Evolutionary conservation across 768 basidiomycete species (phyloP), one percentile per base, ranked within the genome.

Genomic region (Phylloporus rhodoxanthus): DNA sequence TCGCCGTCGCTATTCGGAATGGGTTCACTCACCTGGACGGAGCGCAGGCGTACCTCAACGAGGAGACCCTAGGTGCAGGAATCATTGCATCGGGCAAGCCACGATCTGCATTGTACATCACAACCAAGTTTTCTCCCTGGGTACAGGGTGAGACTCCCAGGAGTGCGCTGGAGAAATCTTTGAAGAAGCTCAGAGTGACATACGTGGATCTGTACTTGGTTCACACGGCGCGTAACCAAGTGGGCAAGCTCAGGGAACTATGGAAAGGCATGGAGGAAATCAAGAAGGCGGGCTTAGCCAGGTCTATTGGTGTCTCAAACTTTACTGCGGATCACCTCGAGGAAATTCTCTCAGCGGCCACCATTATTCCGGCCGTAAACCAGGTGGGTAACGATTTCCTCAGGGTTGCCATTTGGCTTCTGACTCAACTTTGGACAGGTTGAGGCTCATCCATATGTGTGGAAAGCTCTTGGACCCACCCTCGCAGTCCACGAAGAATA

Each of bases 191-290:
- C 5, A 66, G 73, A 11, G 64, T 81, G 45, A 70, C 78, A 47
- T 75, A 74, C 38, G 79, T 86, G 11, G 83, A 86, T 59, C 62
- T 85, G 48, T 86, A 79, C 65, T 67, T 87, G 50, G 71, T 89
- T 45, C 86, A 87, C 57, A 59, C 56, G 38, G 69, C 80, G 4
- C 57, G 50, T 5, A 50, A 63, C 3, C 67, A 72, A 39, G 65
- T 57, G 33, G 76, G 74, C 19, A 74, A 65, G 45, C 64, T 84
- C 45, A 69, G 70, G 48, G 72, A 78, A 21, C 61, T 77, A 44
- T 86, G 85, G 84, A 72, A 71, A 41, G 77, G 68, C 5, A 76
- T 87, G 76, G 83, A 85, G 57, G 75, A 74, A 34, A 67, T 79
- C 32, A 71, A 80, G 57, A 59, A 59, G 19, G 74, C 66, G 6